A percentile compares a stretch with the other conserved stretches of the same genome.
Evolutionary conservation across 495 filamentous ascomycete genomes (phyloP).

Genomic region (Elasticomyces elasticus): DNA sequence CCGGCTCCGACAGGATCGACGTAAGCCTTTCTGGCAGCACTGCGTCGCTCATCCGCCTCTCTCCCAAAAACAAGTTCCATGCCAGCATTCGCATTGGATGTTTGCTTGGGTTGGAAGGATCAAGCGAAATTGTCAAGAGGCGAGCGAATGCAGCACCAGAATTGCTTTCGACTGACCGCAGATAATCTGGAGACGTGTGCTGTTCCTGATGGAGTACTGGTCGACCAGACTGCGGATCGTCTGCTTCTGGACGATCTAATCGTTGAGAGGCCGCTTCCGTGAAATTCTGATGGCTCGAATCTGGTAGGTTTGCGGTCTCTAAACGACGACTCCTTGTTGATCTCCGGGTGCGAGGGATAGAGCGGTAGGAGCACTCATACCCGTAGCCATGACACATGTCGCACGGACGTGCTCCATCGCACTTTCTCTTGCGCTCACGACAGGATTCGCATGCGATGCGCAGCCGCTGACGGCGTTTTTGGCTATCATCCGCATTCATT

Average conservation of each 20-base stretch:
- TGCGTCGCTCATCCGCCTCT: neutral
- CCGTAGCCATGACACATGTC: neutral
- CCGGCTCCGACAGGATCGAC: neutral
- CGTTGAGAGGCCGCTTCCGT: neutral
- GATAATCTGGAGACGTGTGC: neutral
- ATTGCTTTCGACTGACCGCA: neutral
- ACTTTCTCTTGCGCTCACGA: constrained; percentile 1
- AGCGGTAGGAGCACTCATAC: neutral
- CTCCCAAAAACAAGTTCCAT: neutral
- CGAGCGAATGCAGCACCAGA: neutral
- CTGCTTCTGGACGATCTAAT: neutral
- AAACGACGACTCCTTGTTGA: neutral
- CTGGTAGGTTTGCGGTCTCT: neutral
- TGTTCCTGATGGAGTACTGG: neutral
- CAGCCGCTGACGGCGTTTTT: neutral
- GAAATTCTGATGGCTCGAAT: neutral
- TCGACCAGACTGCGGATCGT: neutral
- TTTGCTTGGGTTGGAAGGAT: neutral
- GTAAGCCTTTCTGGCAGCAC: neutral
- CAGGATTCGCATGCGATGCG: neutral
- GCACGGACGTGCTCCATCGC: neutral
- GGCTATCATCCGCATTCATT: neutral
- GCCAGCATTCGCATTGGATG: neutral
- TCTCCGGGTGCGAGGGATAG: neutral
- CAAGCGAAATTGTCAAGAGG: neutral